Base-by-base conservation (phyloP, 2,329 filamentous ascomycete genomes). In the Claviceps sp. region DNA sequence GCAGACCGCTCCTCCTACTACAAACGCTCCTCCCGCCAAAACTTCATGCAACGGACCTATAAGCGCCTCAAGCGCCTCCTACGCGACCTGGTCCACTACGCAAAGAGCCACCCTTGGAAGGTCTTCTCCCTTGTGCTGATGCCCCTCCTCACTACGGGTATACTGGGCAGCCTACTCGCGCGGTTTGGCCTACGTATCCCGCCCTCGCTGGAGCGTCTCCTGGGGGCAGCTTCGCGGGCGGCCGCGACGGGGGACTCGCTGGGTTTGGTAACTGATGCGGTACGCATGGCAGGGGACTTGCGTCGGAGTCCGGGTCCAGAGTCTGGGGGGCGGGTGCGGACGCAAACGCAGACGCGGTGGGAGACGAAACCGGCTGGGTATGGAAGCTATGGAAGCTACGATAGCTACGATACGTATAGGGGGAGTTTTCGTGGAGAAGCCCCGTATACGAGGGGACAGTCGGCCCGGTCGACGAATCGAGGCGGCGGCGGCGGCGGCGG, bases 81-180 rank as follows among this genome's bases (percentile, higher is more conserved):
- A 53, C 85, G 85, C 62, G 84, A 95, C 64, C 81, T 96, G 8
- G 75, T 85, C 65, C 80, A 84, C 65, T 95, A 91, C 70, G 85
- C 87, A 61, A 85, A 87, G 64, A 77, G 81, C 40, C 85, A 96
- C 70, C 91, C 90, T 0, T 71, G 89, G 64, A 94, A 94, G 70
- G 87, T 95, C 47, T 87, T 96, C 72, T 75, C 87, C 73, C 78
- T 89, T 56, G 84, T 95, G 56, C 78, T 96, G 61, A 81, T 96
- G 78, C 91, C 91, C 10, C 76, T 97, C 53, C 73, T 96, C 61
- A 89, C 85, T 1, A 88, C 88, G 50, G 91, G 91, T 37, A 85
- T 87, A 30, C 70, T 96, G 58, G 83, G 83, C 8, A 87, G 85
- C 47, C 73, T 96, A 45, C 77, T 95, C 46, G 79, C 80, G 40